Evolutionary conservation across 2,329 filamentous ascomycete species (phyloP), one percentile per base, ranked within the genome.

Genomic region (Xylariaceae sp.): DNA sequence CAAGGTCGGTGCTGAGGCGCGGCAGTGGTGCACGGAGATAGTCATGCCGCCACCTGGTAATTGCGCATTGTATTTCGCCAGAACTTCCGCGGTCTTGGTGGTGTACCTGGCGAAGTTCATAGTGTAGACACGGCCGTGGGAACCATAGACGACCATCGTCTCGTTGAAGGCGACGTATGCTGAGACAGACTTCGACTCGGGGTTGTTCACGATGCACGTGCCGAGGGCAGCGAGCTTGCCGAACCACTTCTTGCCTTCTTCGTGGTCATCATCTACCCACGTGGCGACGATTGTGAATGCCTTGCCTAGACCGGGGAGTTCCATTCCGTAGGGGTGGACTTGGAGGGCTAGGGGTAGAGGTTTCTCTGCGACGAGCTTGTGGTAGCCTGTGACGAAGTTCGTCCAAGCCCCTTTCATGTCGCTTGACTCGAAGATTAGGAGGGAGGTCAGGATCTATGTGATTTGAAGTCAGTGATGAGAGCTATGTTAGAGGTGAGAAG

Each of bases 231-330:
- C 63, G 17, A 64, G 44, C 42, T 59, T 64, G 51, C 3, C 39
- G 10, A 64, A 54, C 63, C 63, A 64, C 44, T 60, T 61, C 47
- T 61, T 62, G 11, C 63, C 63, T 18, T 64, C 61, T 17, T 59
- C 68, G 4, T 70, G 63, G 15, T 73, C 67, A 4, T 70, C 65
- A 1, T 69, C 70, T 10, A 69, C 65, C 74, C 74, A 77, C 1
- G 70, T 68, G 23, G 71, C 72, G 0, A 64, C 42, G 5, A 69
- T 18, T 0, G 61, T 60, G 1, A 76, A 60, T 0, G 65, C 34
- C 53, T 67, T 70, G 0, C 73, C 73, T 1, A 69, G 47, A 6
- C 60, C 59, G 0, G 74, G 73, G 2, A 70, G 61, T 39, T 74
- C 71, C 10, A 73, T 56, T 0, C 72, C 63, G 11, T 70, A 60